Evolutionary conservation across 75 land plant species (phyloP), one percentile per base, ranked within the genome.

Genomic region (Pinus taeda): DNA sequence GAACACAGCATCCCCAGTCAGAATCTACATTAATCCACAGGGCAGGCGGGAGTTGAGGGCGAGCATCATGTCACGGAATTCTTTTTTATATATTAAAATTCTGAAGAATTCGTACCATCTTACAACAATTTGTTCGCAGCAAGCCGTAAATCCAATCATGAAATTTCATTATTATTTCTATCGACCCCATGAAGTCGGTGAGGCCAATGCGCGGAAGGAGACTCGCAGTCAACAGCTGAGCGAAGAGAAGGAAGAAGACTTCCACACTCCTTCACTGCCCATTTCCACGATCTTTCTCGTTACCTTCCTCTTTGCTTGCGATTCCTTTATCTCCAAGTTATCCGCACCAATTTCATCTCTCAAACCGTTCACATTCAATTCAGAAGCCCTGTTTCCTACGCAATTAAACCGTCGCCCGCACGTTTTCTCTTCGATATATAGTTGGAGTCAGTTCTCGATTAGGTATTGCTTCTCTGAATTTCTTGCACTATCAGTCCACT

Each of bases 381-480:
- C 45, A 42, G 5, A 37, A 42, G 71, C 18, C n/a, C 71, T 20
- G 20, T 36, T 30, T 67, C 22, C 6, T 45, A 67, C 71, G 71
- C 71, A 67, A 67, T 17, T 17, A 67, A 67, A 30, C 71, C 71
- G 71, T 39, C 71, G 39, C 45, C 71, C 71, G 39, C 49, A 67
- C 45, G 45, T 42, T 39, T 20, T 45, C 71, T 17, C 7, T 45
- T 18, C 20, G 5, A 42, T 42, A 26, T 26, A 26, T 26, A 26
- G 26, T 26, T 26, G 26, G 26, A 26, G 26, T 26, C 26, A 0
- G 26, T 26, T 26, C 26, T 42, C 6, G 6, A 42, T 6, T 15
- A 4, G 4, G 21, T 6, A 14, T 3, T 6, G 45, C 45, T 42
- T 4, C 5, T 9, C 1, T 6, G 3, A 37, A 3, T 67, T 39